Conservation (phyloP, 2,329 filamentous ascomycete species). For the Pezicula radicicola region DNA sequence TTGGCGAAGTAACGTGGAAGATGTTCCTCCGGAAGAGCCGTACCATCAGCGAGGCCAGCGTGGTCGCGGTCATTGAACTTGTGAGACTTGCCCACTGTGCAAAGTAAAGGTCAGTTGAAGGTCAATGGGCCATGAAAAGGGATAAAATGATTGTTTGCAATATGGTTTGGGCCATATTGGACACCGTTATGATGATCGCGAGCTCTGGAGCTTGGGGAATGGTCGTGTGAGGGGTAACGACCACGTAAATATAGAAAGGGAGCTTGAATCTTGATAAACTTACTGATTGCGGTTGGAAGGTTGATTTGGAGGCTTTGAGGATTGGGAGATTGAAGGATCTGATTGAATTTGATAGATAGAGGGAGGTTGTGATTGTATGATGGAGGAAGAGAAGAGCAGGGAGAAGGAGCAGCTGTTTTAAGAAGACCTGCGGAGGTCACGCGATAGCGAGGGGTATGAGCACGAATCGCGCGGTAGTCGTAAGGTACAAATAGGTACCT, state of each 20-base stretch:
- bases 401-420: neutral
- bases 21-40: constrained; percentile 64
- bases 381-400: constrained; percentile 8
- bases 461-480: neutral
- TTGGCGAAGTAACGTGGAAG: constrained; percentile 94
- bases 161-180: constrained; percentile 8
- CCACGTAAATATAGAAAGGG: constrained; percentile 2
- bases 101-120: constrained; percentile 1
- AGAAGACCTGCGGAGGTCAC: neutral
- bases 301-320: neutral
- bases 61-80: constrained; percentile 95
- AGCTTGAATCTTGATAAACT: constrained; percentile 9
- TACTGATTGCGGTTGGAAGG: constrained; percentile 21
- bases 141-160: neutral
- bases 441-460: neutral
- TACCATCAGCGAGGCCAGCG: constrained; percentile 72
- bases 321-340: constrained; percentile 4
- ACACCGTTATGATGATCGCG: constrained; percentile 3
- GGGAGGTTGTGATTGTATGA: constrained; percentile 8
- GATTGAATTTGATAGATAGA: constrained; percentile 1
- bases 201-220: constrained; percentile 6
- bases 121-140: constrained; percentile 11
- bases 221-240: constrained; percentile 13
- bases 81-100: constrained; percentile 91
- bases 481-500: neutral